Evolutionary conservation across 202 grass and related monocot genomes (phyloP).

Genomic region (Panicum hallii): DNA sequence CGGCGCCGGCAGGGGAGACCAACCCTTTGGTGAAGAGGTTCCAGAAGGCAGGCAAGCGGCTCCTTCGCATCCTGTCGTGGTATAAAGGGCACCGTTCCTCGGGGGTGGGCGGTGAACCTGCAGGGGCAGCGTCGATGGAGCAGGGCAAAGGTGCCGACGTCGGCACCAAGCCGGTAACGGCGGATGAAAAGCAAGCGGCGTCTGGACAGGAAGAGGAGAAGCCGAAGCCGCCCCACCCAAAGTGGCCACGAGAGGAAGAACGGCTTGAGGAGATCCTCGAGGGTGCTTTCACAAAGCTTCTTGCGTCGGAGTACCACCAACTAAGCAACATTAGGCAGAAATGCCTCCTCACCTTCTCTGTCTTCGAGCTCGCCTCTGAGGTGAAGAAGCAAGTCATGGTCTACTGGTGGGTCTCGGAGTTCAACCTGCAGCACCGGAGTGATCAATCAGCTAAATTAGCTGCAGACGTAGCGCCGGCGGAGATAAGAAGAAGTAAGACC

Average conservation of each 20-base stretch:
- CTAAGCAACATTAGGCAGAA: background rate
- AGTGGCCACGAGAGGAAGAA: background rate
- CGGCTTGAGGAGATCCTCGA: slow-evolving; percentile 45
- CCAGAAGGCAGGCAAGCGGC: background rate
- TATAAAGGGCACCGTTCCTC: background rate
- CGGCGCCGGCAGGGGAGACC: background rate
- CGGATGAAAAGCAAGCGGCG: background rate
- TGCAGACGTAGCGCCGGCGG: background rate
- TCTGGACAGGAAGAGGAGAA: background rate
- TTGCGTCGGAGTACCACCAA: slow-evolving; percentile 3
- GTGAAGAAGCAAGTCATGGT: slow-evolving; percentile 62
- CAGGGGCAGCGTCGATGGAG: background rate
- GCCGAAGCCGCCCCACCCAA: background rate
- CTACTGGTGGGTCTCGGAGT: slow-evolving; percentile 60
- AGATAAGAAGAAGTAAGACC: background rate
- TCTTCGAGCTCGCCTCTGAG: slow-evolving; percentile 43
- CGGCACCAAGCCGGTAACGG: no score
- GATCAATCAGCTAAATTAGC: background rate
- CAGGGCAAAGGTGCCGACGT: background rate
- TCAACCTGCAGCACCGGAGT: background rate
- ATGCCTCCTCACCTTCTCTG: slow-evolving; percentile 59
- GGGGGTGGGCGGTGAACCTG: no score
- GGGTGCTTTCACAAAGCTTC: slow-evolving; percentile 28
- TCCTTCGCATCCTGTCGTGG: background rate
- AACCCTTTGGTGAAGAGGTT: background rate